Conservation (phyloP, 139 green algal species). For the Tetraselmis striata region DNA sequence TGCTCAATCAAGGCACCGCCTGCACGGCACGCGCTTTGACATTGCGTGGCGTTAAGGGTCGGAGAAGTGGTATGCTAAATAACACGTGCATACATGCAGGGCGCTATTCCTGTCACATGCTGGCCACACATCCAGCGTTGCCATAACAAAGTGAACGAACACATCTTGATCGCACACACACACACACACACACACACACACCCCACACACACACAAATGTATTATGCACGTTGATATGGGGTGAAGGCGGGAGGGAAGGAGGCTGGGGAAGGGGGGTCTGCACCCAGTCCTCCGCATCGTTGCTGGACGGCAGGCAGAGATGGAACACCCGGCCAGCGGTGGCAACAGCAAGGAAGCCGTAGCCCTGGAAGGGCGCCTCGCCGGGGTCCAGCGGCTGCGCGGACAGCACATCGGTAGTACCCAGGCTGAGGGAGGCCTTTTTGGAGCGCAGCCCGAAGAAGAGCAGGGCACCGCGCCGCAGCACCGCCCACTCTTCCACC, state of each 20-base stretch:
- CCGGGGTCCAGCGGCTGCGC: not conserved
- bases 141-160: not conserved
- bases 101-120: too few relatives aligned
- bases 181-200: too few relatives aligned
- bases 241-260: not conserved
- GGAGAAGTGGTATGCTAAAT: too few relatives aligned
- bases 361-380: not conserved
- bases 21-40: too few relatives aligned
- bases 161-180: too few relatives aligned
- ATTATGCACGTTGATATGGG: too few relatives aligned
- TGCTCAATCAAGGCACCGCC: too few relatives aligned
- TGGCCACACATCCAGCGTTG: not conserved
- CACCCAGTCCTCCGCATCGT: not conserved
- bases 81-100: too few relatives aligned
- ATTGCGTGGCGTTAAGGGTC: too few relatives aligned
- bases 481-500: not conserved
- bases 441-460: not conserved
- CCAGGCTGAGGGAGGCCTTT: not conserved
- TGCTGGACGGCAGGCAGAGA: not conserved
- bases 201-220: too few relatives aligned
- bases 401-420: not conserved
- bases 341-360: not conserved
- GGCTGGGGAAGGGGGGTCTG: too few relatives aligned
- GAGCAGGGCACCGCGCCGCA: not conserved
- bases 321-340: not conserved